Base-by-base conservation (phyloP, 371 early-diverging fungal genomes). In the Rhizopus sp. region DNA sequence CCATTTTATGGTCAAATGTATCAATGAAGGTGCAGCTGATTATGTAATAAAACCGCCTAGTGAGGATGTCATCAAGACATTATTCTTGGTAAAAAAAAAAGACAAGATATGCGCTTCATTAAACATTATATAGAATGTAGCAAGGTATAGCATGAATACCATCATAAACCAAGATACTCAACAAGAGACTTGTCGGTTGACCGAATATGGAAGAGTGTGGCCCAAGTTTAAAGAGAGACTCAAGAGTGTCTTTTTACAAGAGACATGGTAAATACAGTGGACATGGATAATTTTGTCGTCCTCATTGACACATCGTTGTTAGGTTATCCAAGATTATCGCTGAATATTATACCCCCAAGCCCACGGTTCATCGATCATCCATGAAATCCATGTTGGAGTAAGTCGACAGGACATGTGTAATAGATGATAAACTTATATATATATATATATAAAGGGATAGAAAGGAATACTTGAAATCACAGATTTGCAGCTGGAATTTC, bases 401-500 rank as follows among this genome's bases (percentile, higher is more conserved):
- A 47, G 49, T 30, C 30, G 7, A 47, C 1, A 37, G 46, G 7
- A 48, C 32, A 38, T 23, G 23, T 23, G 42, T 38, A 45, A 16
- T 13, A 30, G 16, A 49, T 32, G 6, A 23, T 35, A 32, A 9
- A 16, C 13, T 32, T 31, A 48, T 45, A 17, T 45, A 32, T 35
- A 8, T 37, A 17, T 47, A 7, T 10, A 17, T 60, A 49, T 60
- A 34, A 13, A 68, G 72, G 53, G 79, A 80, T 33, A 65, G 79
- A 15, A 71, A 70, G 16, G 69, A 73, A 12, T 55, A 71, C 40
- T 68, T 84, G 1, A 71, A 72, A 54, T 53, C 53, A 16, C 73
- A 73, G 38, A 68, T 87, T 5, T 70, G 82, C 17, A 81, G 79
- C 39, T 87, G 89, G 88, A 75, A 81, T 31, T 86, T 87, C 55